phyloP scores from a whole-genome alignment of 2,329 filamentous ascomycete species.

The Fusarium heterosporum region DNA sequence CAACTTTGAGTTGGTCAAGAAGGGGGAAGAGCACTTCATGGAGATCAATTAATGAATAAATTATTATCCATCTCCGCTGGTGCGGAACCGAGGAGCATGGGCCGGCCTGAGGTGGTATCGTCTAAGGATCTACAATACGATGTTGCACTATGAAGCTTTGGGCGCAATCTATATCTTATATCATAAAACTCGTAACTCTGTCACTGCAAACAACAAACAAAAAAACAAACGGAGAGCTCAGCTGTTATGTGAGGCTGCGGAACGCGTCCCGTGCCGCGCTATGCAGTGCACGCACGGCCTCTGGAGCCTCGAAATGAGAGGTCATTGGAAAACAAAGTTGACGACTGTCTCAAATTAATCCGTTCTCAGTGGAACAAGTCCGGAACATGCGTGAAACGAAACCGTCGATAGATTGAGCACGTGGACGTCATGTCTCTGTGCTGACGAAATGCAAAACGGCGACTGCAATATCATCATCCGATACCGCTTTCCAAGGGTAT shows the following conservation, averaged over 20 bases:
- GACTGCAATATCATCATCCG: constrained; percentile 9
- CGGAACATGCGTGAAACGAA: constrained; percentile 36
- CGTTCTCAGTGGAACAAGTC: constrained; percentile 11
- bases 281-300: constrained; percentile 31
- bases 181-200: background rate
- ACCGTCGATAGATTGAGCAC: constrained; percentile 22
- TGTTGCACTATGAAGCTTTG: constrained; percentile 10
- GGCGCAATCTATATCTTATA: constrained; percentile 5
- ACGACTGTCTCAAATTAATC: constrained; percentile 1
- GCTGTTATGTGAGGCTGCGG: constrained; percentile 25
- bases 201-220: background rate
- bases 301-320: background rate
- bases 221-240: background rate
- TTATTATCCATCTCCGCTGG: constrained; percentile 10
- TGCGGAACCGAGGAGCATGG: constrained; percentile 19
- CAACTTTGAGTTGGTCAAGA: constrained; percentile 4
- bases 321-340: background rate
- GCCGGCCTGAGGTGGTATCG: constrained; percentile 28
- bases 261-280: constrained; percentile 25
- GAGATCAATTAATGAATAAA: no score
- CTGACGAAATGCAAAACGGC: background rate
- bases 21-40: background rate
- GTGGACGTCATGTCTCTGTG: constrained; percentile 14
- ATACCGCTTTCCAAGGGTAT: background rate
- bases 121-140: constrained; percentile 22